A percentile compares a stretch with the other conserved stretches of the same genome.
These are phyloP conservation scores for Cryptosporidium sp. DNA, from an alignment of 169 alveolate genomes.

Conservation along the genomic window DNA sequence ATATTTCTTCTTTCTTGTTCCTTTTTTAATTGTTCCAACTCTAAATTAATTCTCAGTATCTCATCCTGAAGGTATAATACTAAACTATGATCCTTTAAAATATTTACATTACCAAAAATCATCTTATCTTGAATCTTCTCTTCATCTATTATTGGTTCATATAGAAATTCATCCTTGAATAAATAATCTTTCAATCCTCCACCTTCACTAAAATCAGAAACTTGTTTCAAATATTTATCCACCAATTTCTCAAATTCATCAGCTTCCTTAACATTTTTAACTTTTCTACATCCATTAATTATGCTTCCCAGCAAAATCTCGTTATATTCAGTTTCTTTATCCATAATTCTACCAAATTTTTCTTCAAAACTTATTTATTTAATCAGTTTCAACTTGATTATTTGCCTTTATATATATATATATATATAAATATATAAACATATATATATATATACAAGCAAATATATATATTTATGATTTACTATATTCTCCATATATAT, in stretches of 20 bases:
- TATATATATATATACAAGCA: too few species aligned
- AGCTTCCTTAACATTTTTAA: not conserved
- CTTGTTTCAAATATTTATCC: conserved; percentile 1
- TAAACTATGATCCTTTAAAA: not conserved
- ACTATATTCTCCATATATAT: not conserved
- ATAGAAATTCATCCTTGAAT: not conserved
- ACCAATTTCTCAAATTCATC: conserved; percentile 5
- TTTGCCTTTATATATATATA: too few species aligned
- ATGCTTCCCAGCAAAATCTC: conserved; percentile 2
- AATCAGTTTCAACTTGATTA: too few species aligned
- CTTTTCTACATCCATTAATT: not conserved
- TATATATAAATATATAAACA: too few species aligned
- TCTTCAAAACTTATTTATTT: too few species aligned
- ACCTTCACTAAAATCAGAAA: not conserved
- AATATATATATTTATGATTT: too few species aligned
- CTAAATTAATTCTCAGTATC: conserved; percentile 31
- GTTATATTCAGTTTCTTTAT: not conserved
- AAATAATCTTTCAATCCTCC: not conserved
- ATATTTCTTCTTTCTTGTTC: conserved; percentile 21
- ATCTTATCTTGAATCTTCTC: not conserved
- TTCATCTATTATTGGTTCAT: not conserved
- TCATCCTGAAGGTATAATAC: conserved; percentile 39
- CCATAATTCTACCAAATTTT: not conserved
- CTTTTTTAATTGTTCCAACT: conserved; percentile 9
- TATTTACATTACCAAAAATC: conserved; percentile 17